Conservation (phyloP, 768 basidiomycete species). For the Tephrocybe sp. region DNA sequence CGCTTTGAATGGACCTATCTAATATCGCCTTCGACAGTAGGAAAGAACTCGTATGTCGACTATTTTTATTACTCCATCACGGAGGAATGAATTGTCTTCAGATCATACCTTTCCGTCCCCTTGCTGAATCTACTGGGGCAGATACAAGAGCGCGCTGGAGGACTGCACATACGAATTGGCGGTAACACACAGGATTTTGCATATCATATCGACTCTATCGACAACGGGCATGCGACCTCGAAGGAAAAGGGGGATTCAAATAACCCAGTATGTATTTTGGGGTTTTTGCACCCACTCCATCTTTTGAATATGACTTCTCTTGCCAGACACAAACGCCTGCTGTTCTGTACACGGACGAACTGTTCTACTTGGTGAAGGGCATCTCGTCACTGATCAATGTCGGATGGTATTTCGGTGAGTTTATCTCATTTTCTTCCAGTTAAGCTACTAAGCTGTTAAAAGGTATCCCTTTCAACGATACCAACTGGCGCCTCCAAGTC, state of each 20-base stretch:
- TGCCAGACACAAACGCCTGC: slow-evolving; percentile 62
- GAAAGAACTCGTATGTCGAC: slow-evolving; percentile 46
- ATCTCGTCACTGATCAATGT: slow-evolving; percentile 57
- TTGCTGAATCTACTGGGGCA: slow-evolving; percentile 70
- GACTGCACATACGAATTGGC: slow-evolving; percentile 56
- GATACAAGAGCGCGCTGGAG: slow-evolving; percentile 54
- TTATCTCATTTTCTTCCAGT: neutral
- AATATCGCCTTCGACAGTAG: slow-evolving; percentile 35
- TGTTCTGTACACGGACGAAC: slow-evolving; percentile 60
- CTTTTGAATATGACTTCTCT: neutral
- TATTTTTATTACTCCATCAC: neutral
- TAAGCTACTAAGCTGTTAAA: neutral
- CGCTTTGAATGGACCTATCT: neutral
- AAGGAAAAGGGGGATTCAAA: slow-evolving; percentile 35
- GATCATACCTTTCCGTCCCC: slow-evolving; percentile 48
- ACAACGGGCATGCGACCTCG: slow-evolving; percentile 39
- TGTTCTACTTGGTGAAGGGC: slow-evolving; percentile 65
- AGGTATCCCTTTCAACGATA: slow-evolving; percentile 69
- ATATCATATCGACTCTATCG: slow-evolving; percentile 37
- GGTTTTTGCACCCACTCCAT: neutral
- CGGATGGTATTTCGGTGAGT: slow-evolving; percentile 61
- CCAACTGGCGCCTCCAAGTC: slow-evolving; percentile 52
- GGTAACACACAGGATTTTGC: slow-evolving; percentile 67
- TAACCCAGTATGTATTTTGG: slow-evolving; percentile 28
- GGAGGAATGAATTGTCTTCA: slow-evolving; percentile 22